Base-by-base conservation (phyloP, 139 green algal species). In the Asterochloris sp. region DNA sequence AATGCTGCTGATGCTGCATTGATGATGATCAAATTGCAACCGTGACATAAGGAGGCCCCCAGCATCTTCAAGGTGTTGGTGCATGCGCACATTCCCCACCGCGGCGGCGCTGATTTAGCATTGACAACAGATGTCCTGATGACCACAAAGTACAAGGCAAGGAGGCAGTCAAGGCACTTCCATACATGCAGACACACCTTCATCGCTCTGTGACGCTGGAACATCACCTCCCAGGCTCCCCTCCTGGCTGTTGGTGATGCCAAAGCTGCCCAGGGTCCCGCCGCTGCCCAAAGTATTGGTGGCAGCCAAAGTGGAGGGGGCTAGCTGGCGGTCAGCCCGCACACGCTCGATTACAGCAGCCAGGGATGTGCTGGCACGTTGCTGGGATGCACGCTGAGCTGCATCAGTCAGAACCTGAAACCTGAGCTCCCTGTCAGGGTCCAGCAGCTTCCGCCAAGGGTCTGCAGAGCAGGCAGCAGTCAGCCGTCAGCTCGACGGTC, bases 361-460 rank as follows among this genome's bases (percentile, higher is more conserved):
- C n/a, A 85, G n/a, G 63, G 54, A 78, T 28, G 28, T 64, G 67
- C 23, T 63, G 23, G 54, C 62, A 17, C 82, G 82, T 38, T 61
- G 78, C 67, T 26, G 54, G 13, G 76, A 16, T 10, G 66, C n/a
- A 4, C 38, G 19, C 16, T 60, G 61, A 67, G 19, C 61, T n/a
- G 28, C 74, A 13, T 85, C 82, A 9, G 60, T 17, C 67, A 74
- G n/a, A 26, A 78, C 76, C 15, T 38, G 19, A 0, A 85, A 78
- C 10, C 2, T 73, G 24, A 82, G 76, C 54, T 66, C 15, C 23
- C 47, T 17, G 15, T 54, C 28, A 17, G 29, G 19, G 17, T 82
- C 82, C 54, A 85, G 67, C 76, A 85, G 76, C 82, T 81, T 23
- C 15, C n/a, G 62, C 75, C 69, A 81, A 6, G 76, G 74, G 10